Base-by-base conservation (phyloP, 495 filamentous ascomycete genomes). In the Talaromyces adpressus region DNA sequence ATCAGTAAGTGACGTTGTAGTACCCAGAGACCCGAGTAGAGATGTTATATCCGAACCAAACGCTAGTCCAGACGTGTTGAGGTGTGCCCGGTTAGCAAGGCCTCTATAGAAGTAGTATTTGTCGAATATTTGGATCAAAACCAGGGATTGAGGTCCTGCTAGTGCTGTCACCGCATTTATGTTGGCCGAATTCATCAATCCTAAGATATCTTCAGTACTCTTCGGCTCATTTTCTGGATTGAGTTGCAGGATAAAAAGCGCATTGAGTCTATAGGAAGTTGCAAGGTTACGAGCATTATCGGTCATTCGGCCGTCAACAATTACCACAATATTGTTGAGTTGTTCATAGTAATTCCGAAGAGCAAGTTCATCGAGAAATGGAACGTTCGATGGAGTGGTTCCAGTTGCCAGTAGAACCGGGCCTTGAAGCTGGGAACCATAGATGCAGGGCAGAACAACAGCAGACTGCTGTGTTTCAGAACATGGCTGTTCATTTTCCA, bases 241-340 rank as follows among this genome's bases (percentile, higher is more conserved):
- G 14, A 71, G 12, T 61, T 69, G 65, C 22, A 71, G 30, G 54
- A 71, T 69, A 60, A 69, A 71, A 20, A 71, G 58, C 3, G 67
- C 67, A 59, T 71, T 71, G 51, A 71, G 64, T 66, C 69, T 65
- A 29, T 61, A 68, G 11, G 57, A 8, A 39, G 57, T 47, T 57
- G 69, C 67, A 9, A 71, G 65, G 34, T 69, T 71, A 6, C 69
- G 59, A 29, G 69, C 63, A 64, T 67, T 71, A 47, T 71, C 69
- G 11, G 69, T 67, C 69, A 71, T 71, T 53, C 62, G 60, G 29
- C 69, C 69, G 41, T 71, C 62, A 20, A 66, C 67, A 57, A 71
- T 45, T 20, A 71, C 65, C 8, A 69, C 62, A 34, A 61, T 62
- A 39, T 25, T 66, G 20, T 64, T 36, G 49, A 67, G 29, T 60